Evolutionary conservation across 257 asterid genomes (phyloP).

Genomic region (Solanum etuberosum): DNA sequence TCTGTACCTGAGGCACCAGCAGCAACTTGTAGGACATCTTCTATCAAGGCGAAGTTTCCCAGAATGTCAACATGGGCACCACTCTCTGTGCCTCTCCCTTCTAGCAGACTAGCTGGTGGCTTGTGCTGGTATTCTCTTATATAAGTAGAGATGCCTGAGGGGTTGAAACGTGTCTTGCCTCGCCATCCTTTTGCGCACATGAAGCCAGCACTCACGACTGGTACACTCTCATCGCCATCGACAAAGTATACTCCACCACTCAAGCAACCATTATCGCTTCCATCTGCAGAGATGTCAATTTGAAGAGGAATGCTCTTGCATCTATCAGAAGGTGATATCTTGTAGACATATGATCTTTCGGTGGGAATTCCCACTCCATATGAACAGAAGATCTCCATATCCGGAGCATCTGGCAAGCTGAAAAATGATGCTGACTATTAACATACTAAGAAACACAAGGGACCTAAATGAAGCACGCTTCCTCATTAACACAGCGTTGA

Average conservation of each 20-base stretch:
- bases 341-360: slow-evolving; percentile 76
- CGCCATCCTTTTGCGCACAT: slow-evolving; percentile 91
- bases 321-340: slow-evolving; percentile 34
- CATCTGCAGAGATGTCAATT: slow-evolving; percentile 63
- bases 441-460: background rate
- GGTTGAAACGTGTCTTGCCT: slow-evolving; percentile 75
- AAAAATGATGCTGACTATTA: background rate
- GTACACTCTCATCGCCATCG: slow-evolving; percentile 76
- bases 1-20: slow-evolving; percentile 60
- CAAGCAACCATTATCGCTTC: slow-evolving; percentile 48
- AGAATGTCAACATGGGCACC: slow-evolving; percentile 80
- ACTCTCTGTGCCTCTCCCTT: slow-evolving; percentile 77
- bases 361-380: slow-evolving; percentile 87
- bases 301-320: slow-evolving; percentile 80
- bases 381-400: slow-evolving; percentile 72
- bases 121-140: slow-evolving; percentile 66
- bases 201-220: slow-evolving; percentile 66
- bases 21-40: slow-evolving; percentile 64
- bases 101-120: slow-evolving; percentile 61
- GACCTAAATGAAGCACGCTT: background rate
- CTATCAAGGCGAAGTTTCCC: slow-evolving; percentile 76
- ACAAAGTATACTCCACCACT: slow-evolving; percentile 63
- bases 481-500: background rate
- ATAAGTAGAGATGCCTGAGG: slow-evolving; percentile 51
- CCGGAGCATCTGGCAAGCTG: slow-evolving; percentile 86